phyloP scores from a whole-genome alignment of 2,329 filamentous ascomycete species.

The Alternaria alternata region DNA sequence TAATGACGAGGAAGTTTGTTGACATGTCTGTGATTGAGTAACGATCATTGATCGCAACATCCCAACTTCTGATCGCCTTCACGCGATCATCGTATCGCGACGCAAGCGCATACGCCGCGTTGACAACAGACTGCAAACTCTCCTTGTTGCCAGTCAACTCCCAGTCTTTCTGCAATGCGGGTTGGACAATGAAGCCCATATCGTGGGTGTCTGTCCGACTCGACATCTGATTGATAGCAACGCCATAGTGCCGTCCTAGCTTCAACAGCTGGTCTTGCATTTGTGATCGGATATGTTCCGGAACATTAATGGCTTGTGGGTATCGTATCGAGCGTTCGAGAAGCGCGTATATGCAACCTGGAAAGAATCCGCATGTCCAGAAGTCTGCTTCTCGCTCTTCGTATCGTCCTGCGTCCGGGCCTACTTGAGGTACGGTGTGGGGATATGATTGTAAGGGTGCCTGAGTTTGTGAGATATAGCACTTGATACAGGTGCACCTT shows the following conservation, averaged over 20 bases:
- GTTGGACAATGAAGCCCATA: slow-evolving; percentile 63
- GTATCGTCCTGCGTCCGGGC: slow-evolving; percentile 34
- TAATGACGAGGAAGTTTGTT: slow-evolving; percentile 53
- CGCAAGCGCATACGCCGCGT: slow-evolving; percentile 56
- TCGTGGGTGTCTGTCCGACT: slow-evolving; percentile 62
- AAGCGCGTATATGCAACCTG: slow-evolving; percentile 45
- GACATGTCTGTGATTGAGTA: slow-evolving; percentile 49
- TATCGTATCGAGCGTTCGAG: slow-evolving; percentile 44
- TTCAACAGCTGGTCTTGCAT: slow-evolving; percentile 36
- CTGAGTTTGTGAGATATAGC: slow-evolving; percentile 8
- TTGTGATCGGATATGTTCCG: slow-evolving; percentile 23
- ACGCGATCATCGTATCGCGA: slow-evolving; percentile 54
- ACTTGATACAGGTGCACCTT: background rate
- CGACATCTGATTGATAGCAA: slow-evolving; percentile 46
- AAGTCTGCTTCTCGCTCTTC: slow-evolving; percentile 49
- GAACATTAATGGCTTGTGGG: slow-evolving; percentile 35
- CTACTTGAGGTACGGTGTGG: slow-evolving; percentile 44
- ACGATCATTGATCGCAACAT: slow-evolving; percentile 50
- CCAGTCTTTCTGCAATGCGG: slow-evolving; percentile 58
- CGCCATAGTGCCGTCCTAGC: slow-evolving; percentile 42
- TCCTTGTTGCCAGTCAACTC: slow-evolving; percentile 54
- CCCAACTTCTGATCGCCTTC: slow-evolving; percentile 60
- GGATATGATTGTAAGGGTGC: slow-evolving; percentile 42
- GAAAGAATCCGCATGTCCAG: slow-evolving; percentile 50
- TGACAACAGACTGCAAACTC: slow-evolving; percentile 54